Evolutionary conservation across 140 eudicot genomes (phyloP).

Genomic region (Stevia rebaudiana): DNA sequence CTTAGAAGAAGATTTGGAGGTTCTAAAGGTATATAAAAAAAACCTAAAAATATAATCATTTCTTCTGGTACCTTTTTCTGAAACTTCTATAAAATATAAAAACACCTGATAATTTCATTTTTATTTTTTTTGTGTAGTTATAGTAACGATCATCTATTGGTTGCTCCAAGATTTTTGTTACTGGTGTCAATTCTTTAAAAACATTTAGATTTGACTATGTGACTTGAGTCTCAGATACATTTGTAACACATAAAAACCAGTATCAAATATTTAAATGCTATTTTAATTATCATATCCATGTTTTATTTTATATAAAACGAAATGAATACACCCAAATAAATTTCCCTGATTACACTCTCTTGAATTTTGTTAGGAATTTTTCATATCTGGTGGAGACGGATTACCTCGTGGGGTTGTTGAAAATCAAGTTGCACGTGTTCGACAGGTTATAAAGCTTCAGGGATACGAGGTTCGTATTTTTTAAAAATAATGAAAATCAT

Average conservation of each 20-base stretch:
- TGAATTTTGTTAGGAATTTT: slow-evolving; percentile 58
- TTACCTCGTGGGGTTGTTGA: slow-evolving; percentile 99
- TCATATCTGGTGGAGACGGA: slow-evolving; percentile 98
- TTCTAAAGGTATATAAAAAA: slow-evolving; percentile 65
- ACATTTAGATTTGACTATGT: background rate
- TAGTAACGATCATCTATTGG: background rate
- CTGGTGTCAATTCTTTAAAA: background rate
- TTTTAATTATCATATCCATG: background rate
- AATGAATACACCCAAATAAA: background rate
- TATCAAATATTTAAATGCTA: background rate
- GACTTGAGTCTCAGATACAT: background rate
- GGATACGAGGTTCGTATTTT: slow-evolving; percentile 71
- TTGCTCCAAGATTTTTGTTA: background rate
- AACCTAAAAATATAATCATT: background rate
- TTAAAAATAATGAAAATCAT: background rate
- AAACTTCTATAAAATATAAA: background rate
- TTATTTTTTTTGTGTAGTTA: background rate
- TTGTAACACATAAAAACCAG: background rate
- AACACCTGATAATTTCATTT: background rate
- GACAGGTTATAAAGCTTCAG: slow-evolving; percentile 81
- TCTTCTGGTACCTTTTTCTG: background rate
- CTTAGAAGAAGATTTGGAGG: slow-evolving; percentile 91
- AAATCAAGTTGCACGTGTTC: slow-evolving; percentile 83
- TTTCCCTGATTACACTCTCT: background rate
- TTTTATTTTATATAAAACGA: background rate